Conservation (phyloP, 495 filamentous ascomycete species). For the Aspergillus kassunensis region DNA sequence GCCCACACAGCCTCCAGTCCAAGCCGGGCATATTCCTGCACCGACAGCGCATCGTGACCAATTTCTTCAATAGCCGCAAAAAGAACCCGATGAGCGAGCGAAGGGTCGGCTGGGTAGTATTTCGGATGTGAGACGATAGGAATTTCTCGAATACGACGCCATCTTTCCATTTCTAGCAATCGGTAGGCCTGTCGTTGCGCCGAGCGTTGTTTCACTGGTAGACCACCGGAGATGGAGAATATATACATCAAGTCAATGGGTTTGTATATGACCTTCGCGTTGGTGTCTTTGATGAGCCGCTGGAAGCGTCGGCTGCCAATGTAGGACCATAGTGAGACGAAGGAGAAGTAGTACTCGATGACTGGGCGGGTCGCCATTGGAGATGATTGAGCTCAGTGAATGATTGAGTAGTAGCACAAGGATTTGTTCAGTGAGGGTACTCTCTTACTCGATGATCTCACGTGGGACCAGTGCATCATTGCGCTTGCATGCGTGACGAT, state of each 20-base stretch:
- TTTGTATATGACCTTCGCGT: conserved; percentile 2
- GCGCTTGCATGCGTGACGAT: not conserved
- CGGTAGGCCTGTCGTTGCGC: conserved; percentile 10
- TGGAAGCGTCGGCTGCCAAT: conserved; percentile 10
- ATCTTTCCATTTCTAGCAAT: conserved; percentile 16
- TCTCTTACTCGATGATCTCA: too few species aligned
- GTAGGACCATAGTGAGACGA: conserved; percentile 13
- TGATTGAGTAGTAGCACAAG: too few species aligned
- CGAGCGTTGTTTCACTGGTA: conserved; percentile 10
- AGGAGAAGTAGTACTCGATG: conserved; percentile 12
- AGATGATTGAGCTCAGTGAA: too few species aligned
- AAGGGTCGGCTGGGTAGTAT: conserved; percentile 18
- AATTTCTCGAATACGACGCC: conserved; percentile 15
- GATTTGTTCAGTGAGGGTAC: too few species aligned
- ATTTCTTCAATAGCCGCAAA: conserved; percentile 14
- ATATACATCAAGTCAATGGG: conserved; percentile 9
- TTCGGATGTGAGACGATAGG: conserved; percentile 15
- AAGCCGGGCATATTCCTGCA: conserved; percentile 3
- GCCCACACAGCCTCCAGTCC: conserved; percentile 12
- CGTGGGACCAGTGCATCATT: not conserved
- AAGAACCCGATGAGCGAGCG: conserved; percentile 18
- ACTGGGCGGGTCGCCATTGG: conserved; percentile 2
- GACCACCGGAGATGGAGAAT: conserved; percentile 9
- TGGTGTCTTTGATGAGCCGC: not conserved
- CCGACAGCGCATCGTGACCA: not conserved